These are phyloP conservation scores for Chlamydomonas sp. DNA, from an alignment of 139 green algal genomes.

Conservation along the genomic window DNA sequence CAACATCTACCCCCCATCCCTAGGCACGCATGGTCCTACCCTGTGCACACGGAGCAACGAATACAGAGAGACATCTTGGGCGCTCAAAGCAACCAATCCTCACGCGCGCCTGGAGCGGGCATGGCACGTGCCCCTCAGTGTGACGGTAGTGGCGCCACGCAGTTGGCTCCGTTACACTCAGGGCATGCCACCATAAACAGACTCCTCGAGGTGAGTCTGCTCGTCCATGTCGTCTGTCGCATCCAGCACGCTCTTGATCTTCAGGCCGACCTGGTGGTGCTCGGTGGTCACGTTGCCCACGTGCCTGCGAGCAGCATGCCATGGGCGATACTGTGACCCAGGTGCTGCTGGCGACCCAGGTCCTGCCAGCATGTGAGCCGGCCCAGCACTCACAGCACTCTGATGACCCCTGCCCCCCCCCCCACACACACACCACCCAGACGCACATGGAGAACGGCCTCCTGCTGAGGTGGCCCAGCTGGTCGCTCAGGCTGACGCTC, in stretches of 20 bases:
- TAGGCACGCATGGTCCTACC: too few species aligned
- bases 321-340: neutral
- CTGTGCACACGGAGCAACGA: neutral
- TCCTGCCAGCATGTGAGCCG: too few species aligned
- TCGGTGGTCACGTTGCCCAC: conserved; percentile 50
- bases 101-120: too few species aligned
- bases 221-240: conserved; percentile 20
- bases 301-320: conserved; percentile 24
- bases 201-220: neutral
- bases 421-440: neutral
- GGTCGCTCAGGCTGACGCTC: conserved; percentile 16
- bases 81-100: neutral
- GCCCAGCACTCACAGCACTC: too few species aligned
- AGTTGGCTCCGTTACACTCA: neutral
- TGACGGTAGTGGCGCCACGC: neutral
- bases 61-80: neutral
- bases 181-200: neutral
- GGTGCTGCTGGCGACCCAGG: too few species aligned
- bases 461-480: conserved; percentile 42
- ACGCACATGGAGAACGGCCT: conserved; percentile 58
- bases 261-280: conserved; percentile 49
- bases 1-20: too few species aligned
- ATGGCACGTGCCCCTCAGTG: too few species aligned
- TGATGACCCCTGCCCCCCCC: too few species aligned
- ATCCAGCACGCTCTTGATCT: conserved; percentile 50